phyloP scores from a whole-genome alignment of 768 basidiomycete species.

The Crucibulum laeve region DNA sequence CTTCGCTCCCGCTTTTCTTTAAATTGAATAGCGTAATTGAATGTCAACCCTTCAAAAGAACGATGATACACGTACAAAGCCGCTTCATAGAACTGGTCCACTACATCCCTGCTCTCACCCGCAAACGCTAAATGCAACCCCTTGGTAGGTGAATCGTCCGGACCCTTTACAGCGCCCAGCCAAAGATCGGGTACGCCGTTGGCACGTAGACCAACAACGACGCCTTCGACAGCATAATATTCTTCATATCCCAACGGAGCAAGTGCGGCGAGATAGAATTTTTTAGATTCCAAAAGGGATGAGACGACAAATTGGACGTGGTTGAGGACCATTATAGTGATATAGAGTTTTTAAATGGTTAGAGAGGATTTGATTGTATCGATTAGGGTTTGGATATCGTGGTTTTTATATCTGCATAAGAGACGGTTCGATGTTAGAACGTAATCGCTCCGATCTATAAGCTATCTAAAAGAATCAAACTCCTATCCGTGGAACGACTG shows the following conservation, averaged over 20 bases:
- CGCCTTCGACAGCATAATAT: background rate
- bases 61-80: slow-evolving; percentile 7
- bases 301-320: slow-evolving; percentile 6
- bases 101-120: slow-evolving; percentile 6
- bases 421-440: background rate
- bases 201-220: slow-evolving; percentile 4
- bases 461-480: background rate
- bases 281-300: slow-evolving; percentile 6
- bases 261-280: slow-evolving; percentile 7
- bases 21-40: background rate
- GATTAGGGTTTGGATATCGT: background rate
- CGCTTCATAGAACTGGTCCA: slow-evolving; percentile 8
- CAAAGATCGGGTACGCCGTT: slow-evolving; percentile 4
- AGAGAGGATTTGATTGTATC: background rate
- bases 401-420: background rate
- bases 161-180: slow-evolving; percentile 5
- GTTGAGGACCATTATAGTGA: slow-evolving; percentile 3
- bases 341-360: too few relatives aligned
- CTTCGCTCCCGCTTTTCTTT: slow-evolving; percentile 7
- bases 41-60: slow-evolving; percentile 1
- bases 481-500: background rate
- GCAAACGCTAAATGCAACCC: slow-evolving; percentile 6
- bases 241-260: slow-evolving; percentile 9
- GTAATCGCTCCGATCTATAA: background rate
- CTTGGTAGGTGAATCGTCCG: slow-evolving; percentile 1